phyloP scores from a whole-genome alignment of 2,329 filamentous ascomycete species.

The Parastagonospora avenae region DNA sequence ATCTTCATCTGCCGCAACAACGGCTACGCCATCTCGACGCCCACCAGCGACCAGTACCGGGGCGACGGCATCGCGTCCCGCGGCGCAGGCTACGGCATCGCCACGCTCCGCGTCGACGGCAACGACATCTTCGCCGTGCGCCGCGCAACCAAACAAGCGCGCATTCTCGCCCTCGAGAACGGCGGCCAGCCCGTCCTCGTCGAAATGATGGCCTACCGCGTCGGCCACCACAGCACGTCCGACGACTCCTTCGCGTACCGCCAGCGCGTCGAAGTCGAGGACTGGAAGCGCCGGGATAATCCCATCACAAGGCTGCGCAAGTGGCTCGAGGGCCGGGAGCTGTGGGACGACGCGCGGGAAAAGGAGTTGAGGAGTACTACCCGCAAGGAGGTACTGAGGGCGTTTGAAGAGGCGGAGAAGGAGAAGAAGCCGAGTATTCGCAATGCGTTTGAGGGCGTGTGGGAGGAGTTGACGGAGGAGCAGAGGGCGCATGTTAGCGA shows the following conservation, averaged over 20 bases:
- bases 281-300: conserved; percentile 91
- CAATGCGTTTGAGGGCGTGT: conserved; percentile 84
- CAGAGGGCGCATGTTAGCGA: conserved; percentile 75
- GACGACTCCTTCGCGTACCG: conserved; percentile 98
- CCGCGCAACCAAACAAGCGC: conserved; percentile 77
- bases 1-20: conserved; percentile 94
- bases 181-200: conserved; percentile 85
- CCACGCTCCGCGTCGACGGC: conserved; percentile 90
- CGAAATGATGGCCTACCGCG: conserved; percentile 98
- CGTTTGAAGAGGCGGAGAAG: conserved; percentile 82
- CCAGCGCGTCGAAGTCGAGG: conserved; percentile 88
- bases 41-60: conserved; percentile 87
- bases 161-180: conserved; percentile 76
- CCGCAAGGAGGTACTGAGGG: conserved; percentile 77
- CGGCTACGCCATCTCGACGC: conserved; percentile 88
- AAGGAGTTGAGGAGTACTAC: conserved; percentile 69
- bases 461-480: conserved; percentile 84
- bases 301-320: conserved; percentile 84
- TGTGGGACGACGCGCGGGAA: conserved; percentile 87
- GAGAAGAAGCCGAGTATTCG: conserved; percentile 77
- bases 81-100: conserved; percentile 90
- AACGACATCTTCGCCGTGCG: conserved; percentile 91
- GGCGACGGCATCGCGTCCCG: conserved; percentile 89
- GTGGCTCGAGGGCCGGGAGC: conserved; percentile 81
- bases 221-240: conserved; percentile 94